phyloP scores from a whole-genome alignment of 805 yeast genomes.

The Candida vartiovaarae region DNA sequence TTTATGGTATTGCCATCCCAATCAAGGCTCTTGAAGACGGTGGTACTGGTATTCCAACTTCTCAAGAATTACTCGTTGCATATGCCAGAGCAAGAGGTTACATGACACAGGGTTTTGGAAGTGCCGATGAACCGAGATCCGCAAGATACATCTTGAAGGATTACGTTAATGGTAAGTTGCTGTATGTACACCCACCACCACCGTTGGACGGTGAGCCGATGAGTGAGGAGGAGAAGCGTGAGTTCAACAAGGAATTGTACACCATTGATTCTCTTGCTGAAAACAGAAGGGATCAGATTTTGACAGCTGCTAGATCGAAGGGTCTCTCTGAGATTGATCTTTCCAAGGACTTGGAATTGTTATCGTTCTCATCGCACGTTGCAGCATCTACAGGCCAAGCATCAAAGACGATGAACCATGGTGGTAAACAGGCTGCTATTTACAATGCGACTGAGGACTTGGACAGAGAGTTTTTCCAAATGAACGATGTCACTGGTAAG shows the following conservation, averaged over 20 bases:
- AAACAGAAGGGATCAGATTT: slow-evolving; percentile 63
- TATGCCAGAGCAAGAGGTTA: slow-evolving; percentile 96
- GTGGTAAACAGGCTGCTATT: slow-evolving; percentile 78
- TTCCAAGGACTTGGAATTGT: slow-evolving; percentile 57
- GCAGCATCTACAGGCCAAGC: slow-evolving; percentile 39
- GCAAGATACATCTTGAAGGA: slow-evolving; percentile 89
- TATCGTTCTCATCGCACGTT: slow-evolving; percentile 76
- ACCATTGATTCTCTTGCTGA: slow-evolving; percentile 60
- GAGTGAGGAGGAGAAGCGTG: slow-evolving; percentile 43
- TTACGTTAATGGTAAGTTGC: slow-evolving; percentile 85
- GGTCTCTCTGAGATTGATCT: slow-evolving; percentile 53
- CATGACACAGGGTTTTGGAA: slow-evolving; percentile 95
- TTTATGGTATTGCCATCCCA: slow-evolving; percentile 86
- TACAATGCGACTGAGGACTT: slow-evolving; percentile 74
- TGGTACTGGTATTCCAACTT: slow-evolving; percentile 83
- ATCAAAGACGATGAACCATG: slow-evolving; percentile 54
- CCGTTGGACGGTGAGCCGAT: slow-evolving; percentile 37
- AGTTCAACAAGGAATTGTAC: slow-evolving; percentile 73
- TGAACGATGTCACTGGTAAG: slow-evolving; percentile 57
- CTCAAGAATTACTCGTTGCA: slow-evolving; percentile 81
- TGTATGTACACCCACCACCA: slow-evolving; percentile 89
- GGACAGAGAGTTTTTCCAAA: slow-evolving; percentile 78
- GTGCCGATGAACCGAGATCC: slow-evolving; percentile 95
- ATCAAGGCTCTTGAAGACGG: slow-evolving; percentile 76
- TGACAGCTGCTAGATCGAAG: slow-evolving; percentile 52